Evolutionary conservation across 345 rosid species (phyloP).

Genomic region (Eucalyptus leucophloia): DNA sequence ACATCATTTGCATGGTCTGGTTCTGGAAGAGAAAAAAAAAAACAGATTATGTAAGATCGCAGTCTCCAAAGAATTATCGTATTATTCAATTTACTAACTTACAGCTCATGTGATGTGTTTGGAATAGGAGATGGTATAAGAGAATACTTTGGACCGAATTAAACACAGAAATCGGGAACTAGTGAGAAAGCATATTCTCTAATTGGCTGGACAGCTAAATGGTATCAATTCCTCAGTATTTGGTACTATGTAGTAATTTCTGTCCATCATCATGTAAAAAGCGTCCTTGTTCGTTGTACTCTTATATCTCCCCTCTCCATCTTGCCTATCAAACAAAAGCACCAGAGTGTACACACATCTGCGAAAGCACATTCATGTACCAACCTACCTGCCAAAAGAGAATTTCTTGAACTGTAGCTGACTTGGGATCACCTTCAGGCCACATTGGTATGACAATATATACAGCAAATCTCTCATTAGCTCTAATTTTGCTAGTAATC

Average conservation of each 20-base stretch:
- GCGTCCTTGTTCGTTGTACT: not conserved
- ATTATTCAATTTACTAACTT: not conserved
- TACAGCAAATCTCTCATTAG: slow-evolving; percentile 80
- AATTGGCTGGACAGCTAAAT: not conserved
- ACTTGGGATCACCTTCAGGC: slow-evolving; percentile 97
- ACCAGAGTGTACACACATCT: not conserved
- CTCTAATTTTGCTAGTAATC: slow-evolving; percentile 82
- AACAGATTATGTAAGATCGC: not conserved
- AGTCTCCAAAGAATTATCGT: not conserved
- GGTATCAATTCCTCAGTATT: not conserved
- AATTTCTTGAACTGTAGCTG: slow-evolving; percentile 84
- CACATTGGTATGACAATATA: slow-evolving; percentile 85
- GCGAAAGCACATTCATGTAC: not conserved
- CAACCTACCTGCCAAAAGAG: slow-evolving; percentile 83
- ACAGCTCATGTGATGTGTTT: not conserved
- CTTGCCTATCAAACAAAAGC: not conserved
- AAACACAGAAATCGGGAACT: not conserved
- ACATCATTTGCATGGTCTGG: slow-evolving; percentile 96
- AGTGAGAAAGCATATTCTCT: not conserved
- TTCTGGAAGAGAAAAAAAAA: slow-evolving; percentile 32
- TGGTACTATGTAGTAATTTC: not conserved
- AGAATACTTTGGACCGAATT: not conserved
- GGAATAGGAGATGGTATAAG: not conserved
- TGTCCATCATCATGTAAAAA: not conserved
- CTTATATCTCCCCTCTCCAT: not conserved